Evolutionary conservation across 2,329 filamentous ascomycete genomes (phyloP).

Genomic region (Aaosphaeria pasadenensis): DNA sequence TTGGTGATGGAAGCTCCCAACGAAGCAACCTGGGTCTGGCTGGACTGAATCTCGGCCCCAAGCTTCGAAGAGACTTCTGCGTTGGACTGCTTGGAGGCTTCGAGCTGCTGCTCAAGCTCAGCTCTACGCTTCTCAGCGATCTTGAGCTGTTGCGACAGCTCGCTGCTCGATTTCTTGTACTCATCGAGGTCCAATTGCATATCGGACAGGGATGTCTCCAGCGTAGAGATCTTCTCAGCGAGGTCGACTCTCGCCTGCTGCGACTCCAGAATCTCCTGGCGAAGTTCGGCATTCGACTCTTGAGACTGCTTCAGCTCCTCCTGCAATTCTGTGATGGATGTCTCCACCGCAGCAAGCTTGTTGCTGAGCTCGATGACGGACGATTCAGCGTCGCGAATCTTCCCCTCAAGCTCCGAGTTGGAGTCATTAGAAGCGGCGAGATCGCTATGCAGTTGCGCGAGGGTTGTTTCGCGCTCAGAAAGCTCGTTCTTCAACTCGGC

Average conservation of each 20-base stretch:
- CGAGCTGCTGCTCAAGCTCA: not conserved
- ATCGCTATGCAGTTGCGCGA: not conserved
- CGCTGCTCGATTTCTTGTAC: conserved; percentile 6
- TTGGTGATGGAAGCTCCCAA: not conserved
- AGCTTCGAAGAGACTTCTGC: not conserved
- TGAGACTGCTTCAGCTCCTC: not conserved
- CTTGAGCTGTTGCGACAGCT: conserved; percentile 3
- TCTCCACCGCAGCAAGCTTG: conserved; percentile 6
- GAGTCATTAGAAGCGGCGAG: conserved; percentile 3
- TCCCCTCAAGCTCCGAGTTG: conserved; percentile 10
- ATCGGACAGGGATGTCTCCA: not conserved
- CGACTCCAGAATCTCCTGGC: not conserved
- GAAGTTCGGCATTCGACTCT: not conserved
- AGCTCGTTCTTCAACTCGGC: conserved; percentile 8
- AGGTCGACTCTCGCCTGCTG: not conserved
- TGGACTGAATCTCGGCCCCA: not conserved
- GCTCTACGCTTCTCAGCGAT: not conserved
- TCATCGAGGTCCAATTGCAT: conserved; percentile 3
- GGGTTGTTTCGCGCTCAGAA: not conserved
- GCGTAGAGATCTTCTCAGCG: not conserved
- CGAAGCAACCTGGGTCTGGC: not conserved
- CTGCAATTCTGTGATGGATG: conserved; percentile 6
- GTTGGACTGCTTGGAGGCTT: not conserved
- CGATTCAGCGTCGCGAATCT: conserved; percentile 4
- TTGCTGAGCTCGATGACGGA: conserved; percentile 1